Percentiles rank a stretch among this genome's conserved stretches.
phyloP scores from a whole-genome alignment of 345 rosid species.

The Anacardium occidentale region DNA sequence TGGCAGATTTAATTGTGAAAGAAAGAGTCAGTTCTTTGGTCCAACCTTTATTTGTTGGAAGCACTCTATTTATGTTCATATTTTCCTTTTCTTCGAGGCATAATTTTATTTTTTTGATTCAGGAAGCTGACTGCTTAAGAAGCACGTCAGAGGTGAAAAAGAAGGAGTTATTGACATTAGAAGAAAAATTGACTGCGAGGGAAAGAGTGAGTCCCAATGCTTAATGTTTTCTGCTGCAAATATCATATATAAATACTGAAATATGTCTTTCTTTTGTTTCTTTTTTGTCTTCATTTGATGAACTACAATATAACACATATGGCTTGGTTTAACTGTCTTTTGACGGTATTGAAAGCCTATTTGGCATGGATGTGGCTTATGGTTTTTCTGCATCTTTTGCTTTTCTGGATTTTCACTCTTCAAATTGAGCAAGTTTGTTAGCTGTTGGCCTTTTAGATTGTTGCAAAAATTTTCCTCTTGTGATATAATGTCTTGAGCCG shows the following conservation, averaged over 20 bases:
- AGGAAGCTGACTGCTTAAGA: conserved; percentile 50
- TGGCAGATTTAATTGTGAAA: conserved; percentile 51
- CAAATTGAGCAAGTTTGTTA: neutral
- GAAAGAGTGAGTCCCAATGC: conserved; percentile 58
- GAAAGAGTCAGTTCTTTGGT: conserved; percentile 53
- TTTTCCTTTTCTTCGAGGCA: conserved; percentile 1
- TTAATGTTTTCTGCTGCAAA: neutral
- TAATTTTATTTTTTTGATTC: conserved; percentile 26
- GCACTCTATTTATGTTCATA: conserved; percentile 1
- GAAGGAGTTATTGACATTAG: conserved; percentile 52
- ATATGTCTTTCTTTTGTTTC: neutral
- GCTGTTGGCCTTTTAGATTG: conserved; percentile 2
- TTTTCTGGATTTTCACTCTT: neutral
- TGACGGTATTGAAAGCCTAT: neutral
- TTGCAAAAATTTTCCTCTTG: neutral
- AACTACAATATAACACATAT: neutral
- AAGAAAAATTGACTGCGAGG: conserved; percentile 64
- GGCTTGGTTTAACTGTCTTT: neutral
- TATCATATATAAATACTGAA: neutral
- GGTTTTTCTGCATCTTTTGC: neutral
- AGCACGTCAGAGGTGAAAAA: conserved; percentile 49
- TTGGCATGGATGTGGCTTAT: neutral
- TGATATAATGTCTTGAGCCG: neutral
- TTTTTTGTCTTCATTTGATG: neutral
- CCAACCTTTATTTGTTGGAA: neutral